Evolutionary conservation across 1,284 basidiomycete genomes (phyloP).

Genomic region (Wallemia hederae): DNA sequence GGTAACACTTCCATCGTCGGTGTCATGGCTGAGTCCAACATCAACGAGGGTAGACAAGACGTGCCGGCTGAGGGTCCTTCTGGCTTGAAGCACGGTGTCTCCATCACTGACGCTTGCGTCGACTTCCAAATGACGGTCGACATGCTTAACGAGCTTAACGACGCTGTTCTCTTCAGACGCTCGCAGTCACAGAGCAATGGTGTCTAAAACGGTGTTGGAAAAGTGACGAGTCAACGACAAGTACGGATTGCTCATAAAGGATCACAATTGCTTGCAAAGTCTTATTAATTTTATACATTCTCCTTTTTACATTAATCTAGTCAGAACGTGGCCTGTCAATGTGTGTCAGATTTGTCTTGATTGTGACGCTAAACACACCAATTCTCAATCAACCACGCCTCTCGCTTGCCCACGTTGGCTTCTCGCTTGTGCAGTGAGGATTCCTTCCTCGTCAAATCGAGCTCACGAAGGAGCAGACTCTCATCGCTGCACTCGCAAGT

Average conservation of each 20-base stretch:
- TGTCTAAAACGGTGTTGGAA: neutral
- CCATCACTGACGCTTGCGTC: constrained; percentile 34
- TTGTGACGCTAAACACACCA: neutral
- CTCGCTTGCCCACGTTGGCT: neutral
- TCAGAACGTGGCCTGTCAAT: neutral
- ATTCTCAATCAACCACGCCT: neutral
- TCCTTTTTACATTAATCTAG: neutral
- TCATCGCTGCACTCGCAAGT: neutral
- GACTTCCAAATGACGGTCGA: constrained; percentile 17
- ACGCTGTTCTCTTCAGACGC: constrained; percentile 13
- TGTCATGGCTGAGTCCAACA: constrained; percentile 89
- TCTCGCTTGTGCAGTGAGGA: neutral
- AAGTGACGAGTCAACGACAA: neutral
- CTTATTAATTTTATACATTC: neutral
- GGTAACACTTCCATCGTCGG: constrained; percentile 59
- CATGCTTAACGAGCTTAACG: constrained; percentile 46
- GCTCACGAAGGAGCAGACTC: neutral
- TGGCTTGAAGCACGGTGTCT: constrained; percentile 60
- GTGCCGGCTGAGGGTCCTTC: constrained; percentile 46
- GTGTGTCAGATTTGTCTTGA: too few species aligned
- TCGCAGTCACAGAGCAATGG: neutral
- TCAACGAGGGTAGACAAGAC: constrained; percentile 57
- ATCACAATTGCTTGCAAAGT: too few species aligned
- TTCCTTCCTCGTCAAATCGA: neutral
- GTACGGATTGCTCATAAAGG: too few species aligned